Evolutionary conservation across 163 green algal species (phyloP).

Genomic region (Scenedesmus sp.): DNA sequence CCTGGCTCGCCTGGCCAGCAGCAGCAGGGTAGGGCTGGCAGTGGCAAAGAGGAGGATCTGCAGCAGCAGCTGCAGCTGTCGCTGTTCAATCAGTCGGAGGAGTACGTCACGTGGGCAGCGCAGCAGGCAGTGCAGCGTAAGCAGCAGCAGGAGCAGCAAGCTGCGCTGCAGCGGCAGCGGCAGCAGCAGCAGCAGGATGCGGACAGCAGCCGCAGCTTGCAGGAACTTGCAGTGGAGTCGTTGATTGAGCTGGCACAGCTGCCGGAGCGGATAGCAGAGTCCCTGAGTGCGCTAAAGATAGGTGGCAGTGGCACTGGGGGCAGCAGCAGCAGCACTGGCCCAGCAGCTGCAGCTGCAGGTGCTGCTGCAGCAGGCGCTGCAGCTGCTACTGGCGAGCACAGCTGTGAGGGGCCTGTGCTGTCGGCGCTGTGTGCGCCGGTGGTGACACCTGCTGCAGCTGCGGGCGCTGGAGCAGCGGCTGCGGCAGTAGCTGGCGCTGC

Average conservation of each 20-base stretch:
- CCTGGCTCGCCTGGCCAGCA: background rate
- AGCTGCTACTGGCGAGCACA: background rate
- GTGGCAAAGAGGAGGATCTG: background rate
- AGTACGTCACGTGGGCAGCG: conserved; percentile 36
- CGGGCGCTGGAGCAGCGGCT: background rate
- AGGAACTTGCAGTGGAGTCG: conserved; percentile 31
- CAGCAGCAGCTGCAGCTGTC: conserved; percentile 48
- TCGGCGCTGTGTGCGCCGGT: conserved; percentile 15
- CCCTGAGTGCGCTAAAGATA: conserved; percentile 12
- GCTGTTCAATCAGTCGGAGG: conserved; percentile 38
- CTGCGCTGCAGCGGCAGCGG: conserved; percentile 6
- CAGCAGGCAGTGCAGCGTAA: conserved; percentile 21
- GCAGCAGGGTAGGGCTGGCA: background rate
- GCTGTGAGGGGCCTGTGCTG: background rate
- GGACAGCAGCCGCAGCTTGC: conserved; percentile 16
- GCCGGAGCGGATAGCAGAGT: conserved; percentile 49
- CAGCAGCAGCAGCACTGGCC: background rate
- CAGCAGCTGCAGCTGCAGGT: background rate
- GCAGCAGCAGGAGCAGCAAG: conserved; percentile 23
- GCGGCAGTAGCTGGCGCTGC: background rate
- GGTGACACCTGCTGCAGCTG: background rate
- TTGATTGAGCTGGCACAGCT: conserved; percentile 44
- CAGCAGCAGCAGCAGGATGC: background rate
- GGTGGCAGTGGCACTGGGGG: background rate
- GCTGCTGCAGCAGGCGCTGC: background rate